Evolutionary conservation across 2,329 filamentous ascomycete genomes (phyloP).

Genomic region (Pyrenochaeta sp.): DNA sequence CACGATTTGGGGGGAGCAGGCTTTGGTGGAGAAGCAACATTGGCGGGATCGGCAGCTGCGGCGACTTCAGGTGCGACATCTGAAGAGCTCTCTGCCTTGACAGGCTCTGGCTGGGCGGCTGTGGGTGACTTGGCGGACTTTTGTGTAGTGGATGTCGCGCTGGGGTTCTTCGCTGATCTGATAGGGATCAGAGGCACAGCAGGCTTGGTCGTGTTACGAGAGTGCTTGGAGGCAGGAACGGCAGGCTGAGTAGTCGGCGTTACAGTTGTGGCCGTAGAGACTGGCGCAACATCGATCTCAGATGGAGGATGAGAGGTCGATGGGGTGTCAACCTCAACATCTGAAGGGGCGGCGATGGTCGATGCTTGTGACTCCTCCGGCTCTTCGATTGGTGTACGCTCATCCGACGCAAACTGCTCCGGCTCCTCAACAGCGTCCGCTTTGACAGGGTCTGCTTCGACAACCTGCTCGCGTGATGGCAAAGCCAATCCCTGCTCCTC

Average conservation of each 20-base stretch:
- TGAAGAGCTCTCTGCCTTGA: constrained; percentile 14
- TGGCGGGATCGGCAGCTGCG: constrained; percentile 41
- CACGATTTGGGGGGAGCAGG: constrained; percentile 67
- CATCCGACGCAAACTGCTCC: constrained; percentile 25
- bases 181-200: constrained; percentile 62
- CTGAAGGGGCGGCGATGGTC: constrained; percentile 54
- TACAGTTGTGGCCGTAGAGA: constrained; percentile 62
- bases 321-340: constrained; percentile 62
- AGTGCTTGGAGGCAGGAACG: constrained; percentile 42
- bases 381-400: constrained; percentile 52
- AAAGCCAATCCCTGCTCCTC: constrained; percentile 57
- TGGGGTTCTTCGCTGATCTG: constrained; percentile 49
- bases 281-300: constrained; percentile 62
- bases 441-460: no score
- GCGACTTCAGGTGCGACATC: constrained; percentile 15
- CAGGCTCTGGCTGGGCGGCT: constrained; percentile 18
- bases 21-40: constrained; percentile 53
- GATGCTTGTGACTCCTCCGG: constrained; percentile 52
- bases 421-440: constrained; percentile 14
- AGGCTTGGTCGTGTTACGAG: constrained; percentile 54
- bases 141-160: constrained; percentile 45
- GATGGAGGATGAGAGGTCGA: constrained; percentile 66
- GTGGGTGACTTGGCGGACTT: constrained; percentile 41
- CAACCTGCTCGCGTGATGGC: constrained; percentile 55
- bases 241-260: constrained; percentile 45